Conservation (phyloP, 208 protist species). For the Wallacemonas sp. region DNA sequence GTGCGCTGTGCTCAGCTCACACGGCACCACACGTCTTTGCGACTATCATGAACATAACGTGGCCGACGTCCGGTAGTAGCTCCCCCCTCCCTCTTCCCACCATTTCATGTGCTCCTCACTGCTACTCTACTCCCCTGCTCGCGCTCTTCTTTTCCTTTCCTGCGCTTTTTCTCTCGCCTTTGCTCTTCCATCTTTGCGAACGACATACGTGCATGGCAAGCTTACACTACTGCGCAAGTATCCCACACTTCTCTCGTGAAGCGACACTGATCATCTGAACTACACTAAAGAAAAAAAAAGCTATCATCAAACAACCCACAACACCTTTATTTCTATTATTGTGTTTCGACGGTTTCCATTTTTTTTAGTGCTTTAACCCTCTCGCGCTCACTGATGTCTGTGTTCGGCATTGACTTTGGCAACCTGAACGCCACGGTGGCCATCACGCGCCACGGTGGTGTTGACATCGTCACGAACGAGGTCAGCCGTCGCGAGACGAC, state of each 20-base stretch:
- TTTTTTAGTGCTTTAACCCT: neutral
- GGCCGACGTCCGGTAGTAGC: no score
- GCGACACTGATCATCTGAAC: no score
- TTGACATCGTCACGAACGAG: slow-evolving; percentile 92
- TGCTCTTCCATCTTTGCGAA: neutral
- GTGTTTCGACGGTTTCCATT: neutral
- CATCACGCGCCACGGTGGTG: slow-evolving; percentile 81
- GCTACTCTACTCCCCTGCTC: neutral
- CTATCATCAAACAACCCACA: neutral
- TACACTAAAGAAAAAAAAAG: slow-evolving; percentile 5
- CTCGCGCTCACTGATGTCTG: slow-evolving; percentile 59
- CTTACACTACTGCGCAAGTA: slow-evolving; percentile 1
- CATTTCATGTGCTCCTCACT: no score
- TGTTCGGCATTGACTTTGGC: slow-evolving; percentile 93
- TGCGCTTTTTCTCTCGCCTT: neutral
- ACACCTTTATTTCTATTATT: slow-evolving; percentile 5
- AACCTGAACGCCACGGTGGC: slow-evolving; percentile 87
- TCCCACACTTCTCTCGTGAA: no score
- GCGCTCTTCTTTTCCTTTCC: neutral
- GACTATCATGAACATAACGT: no score
- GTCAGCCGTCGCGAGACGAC: slow-evolving; percentile 87
- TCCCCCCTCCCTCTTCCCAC: no score
- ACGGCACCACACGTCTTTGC: no score
- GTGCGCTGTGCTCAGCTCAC: no score
- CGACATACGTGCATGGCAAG: neutral